Percentiles rank a stretch among this genome's conserved stretches.
These are phyloP conservation scores for Picea abies DNA, from an alignment of 83 land plant genomes.

Conservation along the genomic window DNA sequence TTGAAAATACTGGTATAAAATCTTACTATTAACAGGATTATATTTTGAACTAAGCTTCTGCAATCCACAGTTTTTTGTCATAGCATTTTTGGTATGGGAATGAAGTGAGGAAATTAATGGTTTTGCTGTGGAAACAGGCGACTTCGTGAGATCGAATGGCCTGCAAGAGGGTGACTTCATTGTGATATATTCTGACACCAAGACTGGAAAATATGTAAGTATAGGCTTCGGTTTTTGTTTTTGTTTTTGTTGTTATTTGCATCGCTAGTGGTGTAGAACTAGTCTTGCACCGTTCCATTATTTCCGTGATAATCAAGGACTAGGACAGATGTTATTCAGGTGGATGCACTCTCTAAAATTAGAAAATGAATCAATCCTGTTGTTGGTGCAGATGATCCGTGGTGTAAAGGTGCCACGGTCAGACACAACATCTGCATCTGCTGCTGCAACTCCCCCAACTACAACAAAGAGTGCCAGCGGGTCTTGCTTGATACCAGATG, in stretches of 20 bases:
- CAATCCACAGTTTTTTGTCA: too few species aligned
- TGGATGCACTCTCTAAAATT: not conserved
- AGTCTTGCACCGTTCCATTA: too few species aligned
- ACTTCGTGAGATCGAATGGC: constrained; percentile 57
- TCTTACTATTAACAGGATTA: too few species aligned
- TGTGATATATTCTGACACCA: constrained; percentile 52
- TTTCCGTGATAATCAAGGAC: too few species aligned
- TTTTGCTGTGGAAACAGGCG: constrained; percentile 34
- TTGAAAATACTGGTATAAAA: constrained; percentile 72
- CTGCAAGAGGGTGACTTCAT: constrained; percentile 74
- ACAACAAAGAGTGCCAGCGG: constrained; percentile 8
- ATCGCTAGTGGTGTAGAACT: too few species aligned
- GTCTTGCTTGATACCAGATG: not conserved
- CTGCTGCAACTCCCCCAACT: not conserved
- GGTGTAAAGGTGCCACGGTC: constrained; percentile 18
- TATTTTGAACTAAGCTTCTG: too few species aligned
- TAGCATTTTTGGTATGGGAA: too few species aligned
- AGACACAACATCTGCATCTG: constrained; percentile 11
- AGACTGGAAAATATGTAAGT: constrained; percentile 60
- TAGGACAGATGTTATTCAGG: not conserved
- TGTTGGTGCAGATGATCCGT: constrained; percentile 19
- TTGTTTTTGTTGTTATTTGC: too few species aligned
- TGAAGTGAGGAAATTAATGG: not conserved
- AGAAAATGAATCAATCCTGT: constrained; percentile 6
- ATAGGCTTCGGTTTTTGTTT: too few species aligned